phyloP scores from a whole-genome alignment of 257 asterid species.

The Fraxinus americana region DNA sequence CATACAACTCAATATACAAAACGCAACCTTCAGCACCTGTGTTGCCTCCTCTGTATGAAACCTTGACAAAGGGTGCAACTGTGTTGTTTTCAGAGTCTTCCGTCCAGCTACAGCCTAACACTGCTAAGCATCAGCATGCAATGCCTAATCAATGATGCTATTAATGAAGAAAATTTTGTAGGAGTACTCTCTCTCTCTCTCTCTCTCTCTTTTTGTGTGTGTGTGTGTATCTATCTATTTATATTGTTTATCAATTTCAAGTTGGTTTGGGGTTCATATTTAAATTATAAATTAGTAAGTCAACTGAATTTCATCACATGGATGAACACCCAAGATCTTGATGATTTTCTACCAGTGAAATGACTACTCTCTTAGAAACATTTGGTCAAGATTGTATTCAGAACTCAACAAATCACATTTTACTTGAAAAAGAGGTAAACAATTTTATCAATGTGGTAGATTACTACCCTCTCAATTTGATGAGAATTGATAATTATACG shows the following conservation, averaged over 20 bases:
- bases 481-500: background rate
- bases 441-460: background rate
- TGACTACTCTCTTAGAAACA: constrained; percentile 18
- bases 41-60: constrained; percentile 58
- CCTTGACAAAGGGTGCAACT: constrained; percentile 50
- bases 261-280: constrained; percentile 27
- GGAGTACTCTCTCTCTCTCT: constrained; percentile 14
- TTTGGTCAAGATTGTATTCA: constrained; percentile 7
- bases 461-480: background rate
- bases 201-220: background rate
- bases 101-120: constrained; percentile 41
- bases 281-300: constrained; percentile 9
- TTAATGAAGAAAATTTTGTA: constrained; percentile 9
- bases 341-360: constrained; percentile 20
- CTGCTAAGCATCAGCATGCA: constrained; percentile 43
- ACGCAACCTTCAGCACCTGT: constrained; percentile 73
- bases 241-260: constrained; percentile 20
- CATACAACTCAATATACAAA: constrained; percentile 74
- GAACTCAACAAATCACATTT: background rate
- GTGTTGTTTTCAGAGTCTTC: constrained; percentile 58
- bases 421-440: background rate
- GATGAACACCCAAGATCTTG: constrained; percentile 22
- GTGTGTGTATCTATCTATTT: constrained; percentile 13
- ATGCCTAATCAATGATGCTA: constrained; percentile 41
- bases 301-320: background rate